Percentiles rank a stretch among this genome's conserved stretches.
These are phyloP conservation scores for Tylopilus sp. DNA, from an alignment of 768 basidiomycete genomes.

Conservation along the genomic window DNA sequence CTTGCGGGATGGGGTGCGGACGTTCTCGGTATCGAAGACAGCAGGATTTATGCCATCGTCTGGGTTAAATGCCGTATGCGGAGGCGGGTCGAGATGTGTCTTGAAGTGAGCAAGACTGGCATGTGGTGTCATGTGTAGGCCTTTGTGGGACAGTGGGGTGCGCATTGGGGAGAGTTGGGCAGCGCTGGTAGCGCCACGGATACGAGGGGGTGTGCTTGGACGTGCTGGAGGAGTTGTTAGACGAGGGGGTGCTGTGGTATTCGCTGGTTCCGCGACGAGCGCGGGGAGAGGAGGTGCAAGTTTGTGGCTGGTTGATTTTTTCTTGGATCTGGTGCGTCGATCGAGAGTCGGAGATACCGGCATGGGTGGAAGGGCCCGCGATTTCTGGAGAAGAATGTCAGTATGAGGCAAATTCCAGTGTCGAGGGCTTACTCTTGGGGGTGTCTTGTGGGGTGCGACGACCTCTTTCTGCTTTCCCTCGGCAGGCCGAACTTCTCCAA, in stretches of 20 bases:
- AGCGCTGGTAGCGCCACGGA: constrained; percentile 21
- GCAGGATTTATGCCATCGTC: constrained; percentile 36
- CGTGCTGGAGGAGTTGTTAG: constrained; percentile 37
- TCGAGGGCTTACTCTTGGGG: constrained; percentile 22
- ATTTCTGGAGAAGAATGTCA: constrained; percentile 30
- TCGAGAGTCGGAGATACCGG: constrained; percentile 47
- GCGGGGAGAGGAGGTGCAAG: constrained; percentile 20
- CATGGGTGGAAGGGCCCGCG: constrained; percentile 37
- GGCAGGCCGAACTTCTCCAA: constrained; percentile 6
- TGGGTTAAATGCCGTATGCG: constrained; percentile 29
- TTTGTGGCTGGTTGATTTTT: constrained; percentile 16
- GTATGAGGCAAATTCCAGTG: not conserved
- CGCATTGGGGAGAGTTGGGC: constrained; percentile 53
- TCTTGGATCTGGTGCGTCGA: constrained; percentile 28
- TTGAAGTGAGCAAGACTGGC: constrained; percentile 68
- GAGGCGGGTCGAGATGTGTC: constrained; percentile 62
- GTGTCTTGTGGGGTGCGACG: constrained; percentile 22
- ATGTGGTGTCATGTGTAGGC: constrained; percentile 66
- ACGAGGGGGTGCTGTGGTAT: constrained; percentile 13
- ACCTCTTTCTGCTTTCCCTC: constrained; percentile 21
- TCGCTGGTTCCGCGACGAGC: constrained; percentile 25
- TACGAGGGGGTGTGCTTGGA: constrained; percentile 39
- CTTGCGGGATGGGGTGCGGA: constrained; percentile 45
- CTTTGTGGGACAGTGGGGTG: constrained; percentile 69
- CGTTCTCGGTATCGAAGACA: constrained; percentile 34